A percentile compares a stretch with the other conserved stretches of the same genome.
These are phyloP conservation scores for Akanthomyces uredinophilus DNA, from an alignment of 2,329 filamentous ascomycete genomes.

Conservation along the genomic window DNA sequence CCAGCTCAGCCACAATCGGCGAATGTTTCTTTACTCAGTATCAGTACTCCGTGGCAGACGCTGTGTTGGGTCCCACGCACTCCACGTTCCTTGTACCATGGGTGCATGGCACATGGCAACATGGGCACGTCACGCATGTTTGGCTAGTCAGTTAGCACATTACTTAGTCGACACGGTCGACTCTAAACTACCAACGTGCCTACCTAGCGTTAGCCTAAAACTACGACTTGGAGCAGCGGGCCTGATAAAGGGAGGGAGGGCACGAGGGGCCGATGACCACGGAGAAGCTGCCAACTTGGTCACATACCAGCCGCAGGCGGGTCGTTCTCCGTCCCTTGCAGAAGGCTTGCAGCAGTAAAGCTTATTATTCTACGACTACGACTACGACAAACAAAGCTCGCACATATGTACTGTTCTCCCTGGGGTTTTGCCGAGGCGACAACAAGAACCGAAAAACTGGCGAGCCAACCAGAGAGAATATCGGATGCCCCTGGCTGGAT, in stretches of 20 bases:
- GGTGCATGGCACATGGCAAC: too few relatives aligned
- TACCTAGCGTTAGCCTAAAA: background rate
- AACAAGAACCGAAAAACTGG: background rate
- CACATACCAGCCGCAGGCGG: background rate
- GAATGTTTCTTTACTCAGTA: background rate
- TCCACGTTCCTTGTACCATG: too few relatives aligned
- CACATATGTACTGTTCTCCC: background rate
- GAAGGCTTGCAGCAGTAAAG: background rate
- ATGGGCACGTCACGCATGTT: too few relatives aligned
- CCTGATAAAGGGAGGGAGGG: background rate
- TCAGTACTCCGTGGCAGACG: too few relatives aligned
- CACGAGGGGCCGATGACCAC: background rate
- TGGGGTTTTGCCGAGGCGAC: background rate
- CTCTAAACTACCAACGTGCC: too few relatives aligned
- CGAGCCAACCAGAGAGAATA: background rate
- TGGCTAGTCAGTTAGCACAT: too few relatives aligned
- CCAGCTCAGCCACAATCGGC: background rate
- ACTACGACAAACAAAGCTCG: background rate
- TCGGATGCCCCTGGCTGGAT: background rate
- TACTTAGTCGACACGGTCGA: too few relatives aligned
- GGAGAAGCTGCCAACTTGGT: slow-evolving; percentile 1
- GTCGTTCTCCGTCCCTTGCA: background rate
- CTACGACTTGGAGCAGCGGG: background rate
- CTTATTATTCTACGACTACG: background rate
- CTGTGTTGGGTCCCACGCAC: background rate